These are phyloP conservation scores for Kluyveromyces marxianus DNA, from an alignment of 1,139 yeast species.

Conservation along the genomic window DNA sequence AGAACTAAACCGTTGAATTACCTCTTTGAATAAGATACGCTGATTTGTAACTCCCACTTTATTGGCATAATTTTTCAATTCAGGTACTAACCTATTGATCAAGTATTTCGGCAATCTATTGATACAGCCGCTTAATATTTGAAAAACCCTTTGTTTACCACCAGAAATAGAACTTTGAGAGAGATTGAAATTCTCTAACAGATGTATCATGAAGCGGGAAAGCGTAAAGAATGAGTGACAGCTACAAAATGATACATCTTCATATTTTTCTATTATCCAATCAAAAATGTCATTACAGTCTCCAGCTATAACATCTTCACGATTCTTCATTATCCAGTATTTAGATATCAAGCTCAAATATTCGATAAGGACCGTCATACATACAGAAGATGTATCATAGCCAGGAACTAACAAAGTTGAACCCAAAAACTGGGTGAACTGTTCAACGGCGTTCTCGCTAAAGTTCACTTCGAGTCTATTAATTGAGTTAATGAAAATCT, in stretches of 20 bases:
- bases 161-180: constrained; percentile 16
- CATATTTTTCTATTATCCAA: constrained; percentile 23
- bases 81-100: constrained; percentile 7
- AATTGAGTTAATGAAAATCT: constrained; percentile 1
- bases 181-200: constrained; percentile 16
- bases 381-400: constrained; percentile 18
- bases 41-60: constrained; percentile 24
- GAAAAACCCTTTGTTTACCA: constrained; percentile 25
- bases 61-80: constrained; percentile 17
- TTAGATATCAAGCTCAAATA: constrained; percentile 14
- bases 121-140: constrained; percentile 17
- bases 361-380: constrained; percentile 13
- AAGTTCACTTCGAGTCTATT: neutral
- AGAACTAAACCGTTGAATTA: constrained; percentile 12
- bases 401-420: constrained; percentile 16
- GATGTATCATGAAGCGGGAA: constrained; percentile 13
- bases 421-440: constrained; percentile 20
- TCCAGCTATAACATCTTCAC: constrained; percentile 10
- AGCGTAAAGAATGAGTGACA: constrained; percentile 10
- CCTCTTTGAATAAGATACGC: constrained; percentile 21
- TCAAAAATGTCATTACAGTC: constrained; percentile 26
- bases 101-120: constrained; percentile 11
- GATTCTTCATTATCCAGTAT: constrained; percentile 15
- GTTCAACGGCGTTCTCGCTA: constrained; percentile 7
- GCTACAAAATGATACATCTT: constrained; percentile 20